These are phyloP conservation scores for Begonia loranthoides DNA, from an alignment of 306 rosid genomes.

Conservation along the genomic window DNA sequence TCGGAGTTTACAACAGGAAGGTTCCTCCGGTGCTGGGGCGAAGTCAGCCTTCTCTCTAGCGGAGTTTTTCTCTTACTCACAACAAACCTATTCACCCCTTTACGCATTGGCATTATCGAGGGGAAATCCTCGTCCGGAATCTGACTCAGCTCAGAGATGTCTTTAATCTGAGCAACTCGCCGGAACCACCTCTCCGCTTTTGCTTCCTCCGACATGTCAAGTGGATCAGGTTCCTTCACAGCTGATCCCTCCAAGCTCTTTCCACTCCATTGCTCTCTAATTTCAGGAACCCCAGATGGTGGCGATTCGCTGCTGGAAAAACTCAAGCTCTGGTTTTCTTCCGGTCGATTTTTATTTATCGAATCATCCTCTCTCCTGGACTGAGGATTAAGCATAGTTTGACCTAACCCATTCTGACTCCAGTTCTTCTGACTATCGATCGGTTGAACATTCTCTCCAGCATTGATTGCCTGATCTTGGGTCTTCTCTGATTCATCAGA, in stretches of 20 bases:
- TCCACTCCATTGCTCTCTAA: slow-evolving; percentile 46
- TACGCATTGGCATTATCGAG: slow-evolving; percentile 97
- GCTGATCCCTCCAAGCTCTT: slow-evolving; percentile 96
- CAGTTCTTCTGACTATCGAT: slow-evolving; percentile 19
- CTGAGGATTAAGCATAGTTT: slow-evolving; percentile 10
- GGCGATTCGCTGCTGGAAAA: slow-evolving; percentile 20
- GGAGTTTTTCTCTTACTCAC: slow-evolving; percentile 98
- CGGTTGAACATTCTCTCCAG: slow-evolving; percentile 7
- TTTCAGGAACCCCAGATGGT: slow-evolving; percentile 22
- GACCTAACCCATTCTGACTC: slow-evolving; percentile 14
- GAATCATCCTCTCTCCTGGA: slow-evolving; percentile 3
- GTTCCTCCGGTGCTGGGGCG: slow-evolving; percentile 77
- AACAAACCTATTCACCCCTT: slow-evolving; percentile 97
- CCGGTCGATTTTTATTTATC: neutral
- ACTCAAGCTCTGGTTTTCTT: slow-evolving; percentile 12
- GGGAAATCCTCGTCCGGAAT: slow-evolving; percentile 99
- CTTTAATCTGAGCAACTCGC: slow-evolving; percentile 88
- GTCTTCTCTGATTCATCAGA: slow-evolving; percentile 19
- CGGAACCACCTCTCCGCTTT: slow-evolving; percentile 98
- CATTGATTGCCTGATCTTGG: slow-evolving; percentile 11
- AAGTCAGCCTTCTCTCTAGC: slow-evolving; percentile 82
- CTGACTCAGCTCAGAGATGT: slow-evolving; percentile 91
- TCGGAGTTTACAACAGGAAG: slow-evolving; percentile 78
- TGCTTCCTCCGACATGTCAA: slow-evolving; percentile 98
- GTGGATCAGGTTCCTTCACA: slow-evolving; percentile 80